Base-by-base conservation (phyloP, 768 basidiomycete genomes). In the Hirschioporus abietinus region DNA sequence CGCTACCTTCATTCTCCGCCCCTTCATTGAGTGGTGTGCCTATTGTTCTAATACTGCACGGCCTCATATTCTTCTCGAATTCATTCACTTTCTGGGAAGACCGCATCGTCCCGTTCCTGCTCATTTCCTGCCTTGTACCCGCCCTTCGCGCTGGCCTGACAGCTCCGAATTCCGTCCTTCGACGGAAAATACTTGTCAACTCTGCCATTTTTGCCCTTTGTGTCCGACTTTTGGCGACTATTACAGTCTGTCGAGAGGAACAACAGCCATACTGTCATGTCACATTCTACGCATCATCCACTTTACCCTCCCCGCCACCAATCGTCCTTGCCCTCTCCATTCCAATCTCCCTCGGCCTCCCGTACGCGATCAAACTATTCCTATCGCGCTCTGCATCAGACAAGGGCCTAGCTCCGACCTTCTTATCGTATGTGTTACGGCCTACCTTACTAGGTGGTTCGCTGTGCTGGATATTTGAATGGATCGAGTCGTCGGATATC, bases 11-110 rank as follows among this genome's bases (percentile, higher is more conserved):
- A 5, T 66, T 82, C 57, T 71, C 70, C 12, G 63, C 70, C 35
- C 70, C 77, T 52, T 52, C 74, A 23, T n/a, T 74, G 26, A 72
- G 73, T 25, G 63, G 78, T 23, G 67, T 76, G 1, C 80, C 83
- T 1, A 68, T 91, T 52, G 77, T 87, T 35, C 82, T 90, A 65
- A 66, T 86, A 66, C 79, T 94, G 1, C 95, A 99, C 71, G 77
- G 88, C 1, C 65, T 90, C 3, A 80, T 89, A 7, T 96, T 96
- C 77, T 84, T 90, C 18, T 96, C 95, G 26, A 99, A 99, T 79
- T 97, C 95, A 0, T 96, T 93, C 80, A 93, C 92, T n/a, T 86
- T 99, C 75, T 98, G 95, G 95, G 97, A 99, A 83, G 96, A 98
- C 74, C 84, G 85, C 35, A 80, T 93, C 65, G 81, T 91, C 12